Percentiles rank a stretch among this genome's conserved stretches.
Conservation (phyloP, 352 stramenopile genomes). For the Blastocystis sp. region DNA sequence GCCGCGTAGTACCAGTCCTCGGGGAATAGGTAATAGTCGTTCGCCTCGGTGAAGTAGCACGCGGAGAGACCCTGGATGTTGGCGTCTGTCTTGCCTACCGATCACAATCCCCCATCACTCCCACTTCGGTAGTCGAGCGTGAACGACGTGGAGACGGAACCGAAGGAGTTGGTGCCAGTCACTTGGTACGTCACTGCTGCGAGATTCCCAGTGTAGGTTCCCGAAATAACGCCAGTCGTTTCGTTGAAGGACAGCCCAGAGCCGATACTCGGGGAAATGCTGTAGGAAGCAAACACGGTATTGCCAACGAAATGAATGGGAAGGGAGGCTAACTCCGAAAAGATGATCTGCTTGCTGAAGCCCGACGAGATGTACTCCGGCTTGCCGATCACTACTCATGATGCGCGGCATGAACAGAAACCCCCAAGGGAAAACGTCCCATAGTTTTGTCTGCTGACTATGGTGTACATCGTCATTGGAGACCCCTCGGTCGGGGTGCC, state of each 20-base stretch:
- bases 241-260: slow-evolving; percentile 35
- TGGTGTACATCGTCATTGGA: slow-evolving; percentile 7
- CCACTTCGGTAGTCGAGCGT: not conserved
- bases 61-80: slow-evolving; percentile 1
- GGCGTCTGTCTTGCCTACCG: not conserved
- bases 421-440: slow-evolving; percentile 1
- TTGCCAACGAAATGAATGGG: slow-evolving; percentile 17
- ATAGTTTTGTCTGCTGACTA: not conserved
- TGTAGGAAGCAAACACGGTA: slow-evolving; percentile 1
- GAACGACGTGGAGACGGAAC: not conserved
- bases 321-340: not conserved
- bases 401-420: not conserved
- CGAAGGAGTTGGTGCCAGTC: not conserved
- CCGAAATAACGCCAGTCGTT: slow-evolving; percentile 27
- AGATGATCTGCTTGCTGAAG: not conserved
- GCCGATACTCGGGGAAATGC: slow-evolving; percentile 16
- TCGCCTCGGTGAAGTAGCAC: not conserved
- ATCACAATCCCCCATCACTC: not conserved
- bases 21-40: not conserved
- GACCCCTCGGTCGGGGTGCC: not conserved
- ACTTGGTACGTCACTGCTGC: not conserved
- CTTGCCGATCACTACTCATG: not conserved
- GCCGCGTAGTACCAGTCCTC: slow-evolving; percentile 2
- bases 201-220: not conserved
- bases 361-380: not conserved